phyloP scores from a whole-genome alignment of 345 rosid species.

The Sisymbrium irio region DNA sequence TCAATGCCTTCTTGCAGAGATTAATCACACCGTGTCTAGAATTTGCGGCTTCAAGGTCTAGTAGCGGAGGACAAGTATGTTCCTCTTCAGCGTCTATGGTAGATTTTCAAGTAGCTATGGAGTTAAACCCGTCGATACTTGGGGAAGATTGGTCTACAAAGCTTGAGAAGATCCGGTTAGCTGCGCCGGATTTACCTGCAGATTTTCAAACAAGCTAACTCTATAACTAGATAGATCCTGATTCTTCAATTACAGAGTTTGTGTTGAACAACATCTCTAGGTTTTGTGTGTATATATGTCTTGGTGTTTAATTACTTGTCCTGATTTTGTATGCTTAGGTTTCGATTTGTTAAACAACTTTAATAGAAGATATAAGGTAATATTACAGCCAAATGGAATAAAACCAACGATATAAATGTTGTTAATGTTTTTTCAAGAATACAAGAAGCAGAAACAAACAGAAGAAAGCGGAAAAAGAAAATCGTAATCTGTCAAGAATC shows the following conservation, averaged over 20 bases:
- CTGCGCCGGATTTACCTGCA: constrained; percentile 31
- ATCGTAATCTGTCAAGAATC: neutral
- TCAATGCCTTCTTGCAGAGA: constrained; percentile 57
- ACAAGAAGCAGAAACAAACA: constrained; percentile 21
- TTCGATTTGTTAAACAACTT: neutral
- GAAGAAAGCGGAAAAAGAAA: constrained; percentile 1
- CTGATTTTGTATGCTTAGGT: constrained; percentile 1
- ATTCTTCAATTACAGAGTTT: constrained; percentile 23
- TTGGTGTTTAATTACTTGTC: neutral
- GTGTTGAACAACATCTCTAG: constrained; percentile 16
- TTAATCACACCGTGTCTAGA: constrained; percentile 67
- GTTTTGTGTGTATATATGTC: constrained; percentile 6
- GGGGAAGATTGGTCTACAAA: constrained; percentile 58
- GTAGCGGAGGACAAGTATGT: constrained; percentile 2
- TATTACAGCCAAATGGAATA: neutral
- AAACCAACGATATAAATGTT: neutral
- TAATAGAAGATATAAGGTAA: neutral
- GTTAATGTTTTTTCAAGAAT: neutral
- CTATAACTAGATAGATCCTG: constrained; percentile 5
- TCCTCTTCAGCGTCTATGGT: constrained; percentile 36
- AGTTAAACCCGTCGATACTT: constrained; percentile 51
- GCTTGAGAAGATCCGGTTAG: constrained; percentile 49
- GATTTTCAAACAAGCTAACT: constrained; percentile 23
- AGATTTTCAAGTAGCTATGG: constrained; percentile 64
- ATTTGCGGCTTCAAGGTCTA: constrained; percentile 46